Percentiles rank a stretch among this genome's conserved stretches.
Evolutionary conservation across 306 rosid species (phyloP).

Genomic region (Vigna unguiculata): DNA sequence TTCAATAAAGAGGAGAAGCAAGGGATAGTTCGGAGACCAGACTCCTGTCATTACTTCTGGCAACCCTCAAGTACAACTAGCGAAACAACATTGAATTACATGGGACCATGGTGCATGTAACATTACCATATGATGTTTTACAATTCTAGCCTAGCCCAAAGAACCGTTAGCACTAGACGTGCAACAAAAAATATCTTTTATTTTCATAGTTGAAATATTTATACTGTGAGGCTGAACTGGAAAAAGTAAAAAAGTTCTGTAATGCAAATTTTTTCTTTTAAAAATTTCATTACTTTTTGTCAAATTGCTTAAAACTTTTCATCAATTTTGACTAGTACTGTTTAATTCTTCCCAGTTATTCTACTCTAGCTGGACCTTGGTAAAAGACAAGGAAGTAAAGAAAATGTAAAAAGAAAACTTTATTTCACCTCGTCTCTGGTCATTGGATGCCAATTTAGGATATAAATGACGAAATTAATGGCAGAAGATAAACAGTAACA

Average conservation of each 20-base stretch:
- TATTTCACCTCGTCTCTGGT: not conserved
- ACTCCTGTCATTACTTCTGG: constrained; percentile 35
- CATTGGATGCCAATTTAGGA: constrained; percentile 40
- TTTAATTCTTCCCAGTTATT: not conserved
- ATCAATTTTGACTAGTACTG: not conserved
- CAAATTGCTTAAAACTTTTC: not conserved
- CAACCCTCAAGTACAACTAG: constrained; percentile 4
- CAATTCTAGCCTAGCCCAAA: not conserved
- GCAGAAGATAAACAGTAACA: constrained; percentile 13
- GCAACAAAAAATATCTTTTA: not conserved
- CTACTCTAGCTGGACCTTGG: not conserved
- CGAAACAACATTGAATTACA: constrained; percentile 38
- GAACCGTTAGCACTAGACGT: not conserved
- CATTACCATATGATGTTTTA: constrained; percentile 35
- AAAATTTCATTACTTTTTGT: not conserved
- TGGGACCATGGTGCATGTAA: constrained; percentile 41
- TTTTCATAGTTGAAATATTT: not conserved
- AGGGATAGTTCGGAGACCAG: not conserved
- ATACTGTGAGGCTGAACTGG: not conserved
- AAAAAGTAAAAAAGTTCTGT: not conserved
- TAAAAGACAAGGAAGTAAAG: not conserved
- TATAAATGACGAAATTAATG: constrained; percentile 10
- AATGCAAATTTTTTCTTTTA: not conserved
- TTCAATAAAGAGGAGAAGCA: constrained; percentile 30
- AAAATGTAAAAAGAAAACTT: not conserved